These are phyloP conservation scores for Podila epigama DNA, from an alignment of 192 early-diverging fungal genomes.

Conservation along the genomic window DNA sequence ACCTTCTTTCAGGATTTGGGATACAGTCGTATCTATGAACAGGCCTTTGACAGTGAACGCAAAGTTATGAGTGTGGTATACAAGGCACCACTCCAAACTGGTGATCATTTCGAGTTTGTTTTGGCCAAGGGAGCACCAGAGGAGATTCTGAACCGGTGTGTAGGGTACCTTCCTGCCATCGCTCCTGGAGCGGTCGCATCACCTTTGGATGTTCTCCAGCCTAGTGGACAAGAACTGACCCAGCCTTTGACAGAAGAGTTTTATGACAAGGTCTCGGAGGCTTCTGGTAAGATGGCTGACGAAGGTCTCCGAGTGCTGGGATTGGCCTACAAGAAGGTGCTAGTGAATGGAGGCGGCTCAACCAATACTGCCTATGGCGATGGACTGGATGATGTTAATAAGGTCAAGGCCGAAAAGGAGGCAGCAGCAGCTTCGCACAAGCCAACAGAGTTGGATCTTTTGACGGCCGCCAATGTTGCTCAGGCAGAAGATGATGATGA, in stretches of 20 bases:
- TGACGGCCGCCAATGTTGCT: slow-evolving; percentile 40
- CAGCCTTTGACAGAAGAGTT: slow-evolving; percentile 66
- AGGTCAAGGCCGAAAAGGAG: slow-evolving; percentile 61
- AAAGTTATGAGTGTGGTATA: slow-evolving; percentile 95
- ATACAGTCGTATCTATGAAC: slow-evolving; percentile 76
- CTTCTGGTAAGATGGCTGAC: slow-evolving; percentile 77
- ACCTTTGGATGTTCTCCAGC: slow-evolving; percentile 37
- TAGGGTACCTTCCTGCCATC: slow-evolving; percentile 54
- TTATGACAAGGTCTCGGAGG: slow-evolving; percentile 66
- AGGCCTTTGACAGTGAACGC: slow-evolving; percentile 93
- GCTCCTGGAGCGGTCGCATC: slow-evolving; percentile 9
- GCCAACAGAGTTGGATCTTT: slow-evolving; percentile 24
- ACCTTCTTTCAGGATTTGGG: slow-evolving; percentile 66
- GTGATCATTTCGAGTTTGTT: slow-evolving; percentile 58
- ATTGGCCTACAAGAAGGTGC: slow-evolving; percentile 76
- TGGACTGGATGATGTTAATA: slow-evolving; percentile 50
- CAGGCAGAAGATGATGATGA: slow-evolving; percentile 43
- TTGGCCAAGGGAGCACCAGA: slow-evolving; percentile 95
- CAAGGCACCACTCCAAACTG: slow-evolving; percentile 33
- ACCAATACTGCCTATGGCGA: slow-evolving; percentile 5
- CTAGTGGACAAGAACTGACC: slow-evolving; percentile 43
- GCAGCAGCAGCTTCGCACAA: slow-evolving; percentile 31
- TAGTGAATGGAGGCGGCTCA: slow-evolving; percentile 26
- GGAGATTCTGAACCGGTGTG: slow-evolving; percentile 77
- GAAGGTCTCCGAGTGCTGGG: slow-evolving; percentile 90